These are phyloP conservation scores for Capsicum rhomboideum DNA, from an alignment of 257 asterid genomes.

Conservation along the genomic window DNA sequence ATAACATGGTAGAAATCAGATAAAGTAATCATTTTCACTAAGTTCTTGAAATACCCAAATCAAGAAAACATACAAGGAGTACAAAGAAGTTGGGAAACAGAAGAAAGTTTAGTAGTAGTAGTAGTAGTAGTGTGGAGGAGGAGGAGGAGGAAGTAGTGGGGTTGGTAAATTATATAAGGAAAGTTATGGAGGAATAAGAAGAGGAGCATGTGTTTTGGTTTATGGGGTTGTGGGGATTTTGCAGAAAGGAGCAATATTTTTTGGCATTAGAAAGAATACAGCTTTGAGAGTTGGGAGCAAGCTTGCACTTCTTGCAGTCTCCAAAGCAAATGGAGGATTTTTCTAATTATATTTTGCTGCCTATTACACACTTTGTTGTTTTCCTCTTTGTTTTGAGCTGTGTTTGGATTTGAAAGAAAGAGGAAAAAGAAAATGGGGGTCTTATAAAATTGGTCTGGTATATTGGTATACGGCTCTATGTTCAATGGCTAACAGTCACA, in stretches of 20 bases:
- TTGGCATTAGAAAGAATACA: constrained; percentile 9
- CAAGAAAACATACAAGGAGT: constrained; percentile 8
- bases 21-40: constrained; percentile 40
- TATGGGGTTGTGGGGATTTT: constrained; percentile 16
- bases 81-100: neutral
- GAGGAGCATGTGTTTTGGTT: constrained; percentile 30
- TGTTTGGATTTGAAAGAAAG: constrained; percentile 15
- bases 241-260: constrained; percentile 12
- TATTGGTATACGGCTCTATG: constrained; percentile 1
- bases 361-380: constrained; percentile 2
- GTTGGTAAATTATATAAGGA: neutral
- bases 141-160: neutral
- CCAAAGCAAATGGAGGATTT: constrained; percentile 33
- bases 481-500: neutral
- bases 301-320: constrained; percentile 52
- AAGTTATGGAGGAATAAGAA: neutral
- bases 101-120: neutral
- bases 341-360: constrained; percentile 15
- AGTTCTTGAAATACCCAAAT: constrained; percentile 13
- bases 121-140: neutral
- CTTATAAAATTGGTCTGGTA: constrained; percentile 2
- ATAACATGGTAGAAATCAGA: constrained; percentile 81
- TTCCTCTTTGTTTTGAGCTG: constrained; percentile 29
- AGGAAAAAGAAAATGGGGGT: neutral
- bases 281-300: constrained; percentile 57